These are phyloP conservation scores for Ceratocystis cacaofunesta DNA, from an alignment of 2,329 filamentous ascomycete genomes.

Conservation along the genomic window DNA sequence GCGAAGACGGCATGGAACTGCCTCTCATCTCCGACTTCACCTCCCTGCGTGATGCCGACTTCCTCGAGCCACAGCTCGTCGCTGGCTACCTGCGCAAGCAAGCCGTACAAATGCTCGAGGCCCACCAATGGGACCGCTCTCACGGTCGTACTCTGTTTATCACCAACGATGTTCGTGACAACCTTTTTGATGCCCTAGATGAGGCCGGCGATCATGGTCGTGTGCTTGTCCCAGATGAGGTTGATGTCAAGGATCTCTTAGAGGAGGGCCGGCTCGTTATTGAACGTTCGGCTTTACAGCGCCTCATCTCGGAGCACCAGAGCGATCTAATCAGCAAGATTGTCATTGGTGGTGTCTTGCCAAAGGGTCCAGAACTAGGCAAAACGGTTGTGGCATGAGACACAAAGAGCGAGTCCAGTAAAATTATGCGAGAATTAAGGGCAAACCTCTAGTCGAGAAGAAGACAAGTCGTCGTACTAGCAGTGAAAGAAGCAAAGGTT, in stretches of 20 bases:
- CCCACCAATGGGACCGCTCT: slow-evolving; percentile 53
- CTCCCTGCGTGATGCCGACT: slow-evolving; percentile 24
- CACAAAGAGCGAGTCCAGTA: neutral
- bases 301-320: slow-evolving; percentile 58
- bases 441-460: neutral
- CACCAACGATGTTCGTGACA: slow-evolving; percentile 43
- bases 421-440: neutral
- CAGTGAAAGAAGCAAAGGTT: neutral
- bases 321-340: slow-evolving; percentile 37
- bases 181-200: slow-evolving; percentile 52
- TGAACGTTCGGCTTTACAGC: slow-evolving; percentile 64
- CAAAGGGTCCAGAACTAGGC: slow-evolving; percentile 4
- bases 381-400: slow-evolving; percentile 7
- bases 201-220: slow-evolving; percentile 51
- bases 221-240: slow-evolving; percentile 55
- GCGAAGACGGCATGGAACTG: slow-evolving; percentile 64
- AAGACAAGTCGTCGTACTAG: neutral
- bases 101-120: slow-evolving; percentile 51
- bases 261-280: slow-evolving; percentile 75
- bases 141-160: slow-evolving; percentile 63
- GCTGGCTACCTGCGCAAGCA: slow-evolving; percentile 46
- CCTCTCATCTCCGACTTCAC: slow-evolving; percentile 36
- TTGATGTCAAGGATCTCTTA: slow-evolving; percentile 90
- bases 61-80: slow-evolving; percentile 25
- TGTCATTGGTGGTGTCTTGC: slow-evolving; percentile 5